Percentiles rank a stretch among this genome's conserved stretches.
Evolutionary conservation across 306 rosid species (phyloP).

Genomic region (Mimosa pudica): DNA sequence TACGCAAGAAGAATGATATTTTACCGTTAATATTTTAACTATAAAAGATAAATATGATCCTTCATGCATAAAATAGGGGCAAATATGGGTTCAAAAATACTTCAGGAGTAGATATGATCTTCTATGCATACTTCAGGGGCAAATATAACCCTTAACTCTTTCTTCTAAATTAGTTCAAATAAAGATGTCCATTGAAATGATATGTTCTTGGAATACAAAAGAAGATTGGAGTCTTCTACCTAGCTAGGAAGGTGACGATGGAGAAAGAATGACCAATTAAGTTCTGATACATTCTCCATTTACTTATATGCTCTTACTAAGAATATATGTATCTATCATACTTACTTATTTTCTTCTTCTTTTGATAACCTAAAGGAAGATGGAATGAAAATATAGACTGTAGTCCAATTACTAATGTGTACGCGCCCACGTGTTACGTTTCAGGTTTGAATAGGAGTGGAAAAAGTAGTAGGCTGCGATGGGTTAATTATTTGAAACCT

Average conservation of each 20-base stretch:
- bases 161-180: neutral
- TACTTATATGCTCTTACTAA: neutral
- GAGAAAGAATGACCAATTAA: neutral
- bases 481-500: constrained; percentile 82
- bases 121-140: too few relatives aligned
- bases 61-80: too few relatives aligned
- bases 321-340: too few relatives aligned
- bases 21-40: too few relatives aligned
- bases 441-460: constrained; percentile 70
- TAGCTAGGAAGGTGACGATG: neutral
- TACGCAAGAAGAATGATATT: too few relatives aligned
- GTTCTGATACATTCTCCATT: neutral
- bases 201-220: neutral
- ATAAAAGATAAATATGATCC: too few relatives aligned
- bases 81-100: too few relatives aligned
- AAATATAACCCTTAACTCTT: too few relatives aligned
- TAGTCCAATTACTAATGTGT: neutral
- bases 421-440: neutral
- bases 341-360: neutral
- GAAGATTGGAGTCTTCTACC: neutral
- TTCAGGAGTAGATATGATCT: too few relatives aligned
- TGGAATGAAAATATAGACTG: neutral
- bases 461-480: constrained; percentile 82
- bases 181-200: too few relatives aligned
- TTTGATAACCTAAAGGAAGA: too few relatives aligned